Percentiles rank a stretch among this genome's conserved stretches.
phyloP scores from a whole-genome alignment of 768 basidiomycete species.

The Boletus tomentosulus region DNA sequence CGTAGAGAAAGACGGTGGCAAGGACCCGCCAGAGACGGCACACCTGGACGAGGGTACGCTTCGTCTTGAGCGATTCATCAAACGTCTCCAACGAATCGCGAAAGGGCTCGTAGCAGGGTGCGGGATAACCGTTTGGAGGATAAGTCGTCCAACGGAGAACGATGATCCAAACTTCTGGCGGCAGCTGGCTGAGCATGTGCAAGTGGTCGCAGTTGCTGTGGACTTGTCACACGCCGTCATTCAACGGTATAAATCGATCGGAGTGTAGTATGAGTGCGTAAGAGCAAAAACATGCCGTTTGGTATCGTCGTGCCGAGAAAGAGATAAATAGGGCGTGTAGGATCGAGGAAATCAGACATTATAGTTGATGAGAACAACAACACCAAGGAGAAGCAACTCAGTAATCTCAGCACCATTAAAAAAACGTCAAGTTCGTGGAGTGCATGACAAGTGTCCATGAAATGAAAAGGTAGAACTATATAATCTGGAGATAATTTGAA shows the following conservation, averaged over 20 bases:
- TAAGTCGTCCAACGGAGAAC: constrained; percentile 45
- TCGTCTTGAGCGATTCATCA: constrained; percentile 33
- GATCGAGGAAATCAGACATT: constrained; percentile 22
- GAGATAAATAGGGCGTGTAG: constrained; percentile 23
- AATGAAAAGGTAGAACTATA: constrained; percentile 38
- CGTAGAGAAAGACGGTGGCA: constrained; percentile 46
- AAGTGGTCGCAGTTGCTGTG: neutral
- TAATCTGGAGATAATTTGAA: constrained; percentile 81
- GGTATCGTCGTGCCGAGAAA: constrained; percentile 30
- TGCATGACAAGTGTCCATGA: constrained; percentile 26
- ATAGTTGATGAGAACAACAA: constrained; percentile 27
- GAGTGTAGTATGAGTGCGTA: constrained; percentile 6
- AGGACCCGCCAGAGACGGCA: constrained; percentile 55
- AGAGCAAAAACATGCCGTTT: constrained; percentile 21
- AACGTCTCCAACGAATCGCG: constrained; percentile 29
- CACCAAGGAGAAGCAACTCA: constrained; percentile 15
- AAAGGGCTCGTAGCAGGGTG: constrained; percentile 46
- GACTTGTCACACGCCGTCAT: constrained; percentile 7
- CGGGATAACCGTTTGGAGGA: constrained; percentile 24
- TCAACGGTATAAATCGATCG: neutral
- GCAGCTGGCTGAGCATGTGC: constrained; percentile 28
- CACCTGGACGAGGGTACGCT: constrained; percentile 46
- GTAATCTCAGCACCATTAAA: constrained; percentile 25
- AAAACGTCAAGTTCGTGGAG: constrained; percentile 31
- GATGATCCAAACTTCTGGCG: constrained; percentile 52